Evolutionary conservation across 2,329 filamentous ascomycete genomes (phyloP).

Genomic region (Fusarium zealandicum): DNA sequence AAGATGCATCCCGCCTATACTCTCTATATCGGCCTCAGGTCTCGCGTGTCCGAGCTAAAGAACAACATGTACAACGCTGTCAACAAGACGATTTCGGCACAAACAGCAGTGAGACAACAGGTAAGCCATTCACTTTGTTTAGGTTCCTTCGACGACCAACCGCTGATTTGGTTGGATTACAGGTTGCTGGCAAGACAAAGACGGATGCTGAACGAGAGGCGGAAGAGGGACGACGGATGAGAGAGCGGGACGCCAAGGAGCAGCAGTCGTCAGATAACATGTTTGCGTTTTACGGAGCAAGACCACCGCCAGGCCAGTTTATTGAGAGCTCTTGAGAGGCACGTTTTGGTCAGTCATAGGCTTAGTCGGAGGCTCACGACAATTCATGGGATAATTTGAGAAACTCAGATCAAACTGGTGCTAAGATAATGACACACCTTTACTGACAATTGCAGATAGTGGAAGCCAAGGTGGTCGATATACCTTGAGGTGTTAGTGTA

Average conservation of each 20-base stretch:
- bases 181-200: conserved; percentile 17
- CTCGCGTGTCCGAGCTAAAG: conserved; percentile 11
- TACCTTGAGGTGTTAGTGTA: too few species aligned
- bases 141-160: neutral
- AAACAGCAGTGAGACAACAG: neutral
- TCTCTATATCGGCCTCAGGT: conserved; percentile 15
- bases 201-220: conserved; percentile 1
- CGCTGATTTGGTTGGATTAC: neutral
- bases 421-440: too few species aligned
- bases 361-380: too few species aligned
- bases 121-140: neutral
- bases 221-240: conserved; percentile 11
- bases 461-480: too few species aligned
- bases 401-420: too few species aligned
- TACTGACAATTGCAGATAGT: too few species aligned
- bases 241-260: neutral
- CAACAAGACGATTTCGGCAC: neutral
- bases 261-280: neutral
- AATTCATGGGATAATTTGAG: too few species aligned
- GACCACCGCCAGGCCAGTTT: neutral
- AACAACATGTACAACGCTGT: neutral
- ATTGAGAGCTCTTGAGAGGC: neutral
- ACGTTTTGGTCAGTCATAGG: too few species aligned
- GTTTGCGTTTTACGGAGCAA: neutral
- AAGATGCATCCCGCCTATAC: conserved; percentile 27